A percentile compares a stretch with the other conserved stretches of the same genome.
These are phyloP conservation scores for Penicillium goetzii DNA, from an alignment of 495 filamentous ascomycete genomes.

Conservation along the genomic window DNA sequence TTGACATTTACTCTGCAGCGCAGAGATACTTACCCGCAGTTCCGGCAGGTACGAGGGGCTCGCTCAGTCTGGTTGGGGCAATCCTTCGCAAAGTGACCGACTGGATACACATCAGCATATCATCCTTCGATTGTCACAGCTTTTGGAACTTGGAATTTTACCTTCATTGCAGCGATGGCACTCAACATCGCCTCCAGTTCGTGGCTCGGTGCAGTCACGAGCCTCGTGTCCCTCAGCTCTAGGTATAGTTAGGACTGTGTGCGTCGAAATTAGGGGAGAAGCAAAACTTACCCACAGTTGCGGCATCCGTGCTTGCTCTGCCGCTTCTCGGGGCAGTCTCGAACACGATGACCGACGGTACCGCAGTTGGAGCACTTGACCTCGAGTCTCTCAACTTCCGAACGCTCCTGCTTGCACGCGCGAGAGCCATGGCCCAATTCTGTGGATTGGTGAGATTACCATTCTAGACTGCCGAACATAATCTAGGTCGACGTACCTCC, in stretches of 20 bases:
- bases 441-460: constrained; percentile 25
- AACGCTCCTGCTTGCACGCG: constrained; percentile 65
- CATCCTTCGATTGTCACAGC: constrained; percentile 4
- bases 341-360: constrained; percentile 70
- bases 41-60: constrained; percentile 59
- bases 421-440: constrained; percentile 75
- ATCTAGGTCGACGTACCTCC: constrained; percentile 45
- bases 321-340: constrained; percentile 65
- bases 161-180: constrained; percentile 78
- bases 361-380: constrained; percentile 79
- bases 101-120: constrained; percentile 41
- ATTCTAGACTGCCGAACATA: neutral
- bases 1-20: neutral
- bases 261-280: neutral
- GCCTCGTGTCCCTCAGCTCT: constrained; percentile 61
- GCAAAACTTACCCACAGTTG: constrained; percentile 70
- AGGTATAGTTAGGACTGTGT: constrained; percentile 20
- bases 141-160: constrained; percentile 31
- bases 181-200: constrained; percentile 72
- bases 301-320: constrained; percentile 70
- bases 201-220: constrained; percentile 70
- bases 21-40: constrained; percentile 57
- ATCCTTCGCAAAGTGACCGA: constrained; percentile 82
- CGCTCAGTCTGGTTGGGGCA: constrained; percentile 64
- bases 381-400: constrained; percentile 47